These are phyloP conservation scores for Ilex aquifolium DNA, from an alignment of 257 asterid species.

Conservation along the genomic window DNA sequence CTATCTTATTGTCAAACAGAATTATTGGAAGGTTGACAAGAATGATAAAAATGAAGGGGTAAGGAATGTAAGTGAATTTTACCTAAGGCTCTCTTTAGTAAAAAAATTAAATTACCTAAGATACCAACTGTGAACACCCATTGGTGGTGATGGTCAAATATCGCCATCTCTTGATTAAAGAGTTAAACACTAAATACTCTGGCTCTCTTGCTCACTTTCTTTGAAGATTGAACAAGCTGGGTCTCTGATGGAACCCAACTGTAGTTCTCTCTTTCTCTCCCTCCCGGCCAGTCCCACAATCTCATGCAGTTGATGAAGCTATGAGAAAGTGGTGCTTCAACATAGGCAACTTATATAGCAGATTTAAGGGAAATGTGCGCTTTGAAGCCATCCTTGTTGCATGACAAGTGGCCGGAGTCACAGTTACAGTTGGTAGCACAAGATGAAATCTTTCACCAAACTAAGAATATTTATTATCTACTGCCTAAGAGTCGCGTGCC, in stretches of 20 bases:
- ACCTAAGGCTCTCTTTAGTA: no score
- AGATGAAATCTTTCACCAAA: slow-evolving; percentile 22
- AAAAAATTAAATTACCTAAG: slow-evolving; percentile 20
- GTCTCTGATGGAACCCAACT: slow-evolving; percentile 16
- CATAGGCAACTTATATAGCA: slow-evolving; percentile 15
- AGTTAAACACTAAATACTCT: not conserved
- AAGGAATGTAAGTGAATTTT: not conserved
- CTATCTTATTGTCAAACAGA: no score
- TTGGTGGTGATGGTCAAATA: slow-evolving; percentile 19
- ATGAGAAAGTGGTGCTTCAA: slow-evolving; percentile 6
- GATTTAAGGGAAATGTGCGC: slow-evolving; percentile 1
- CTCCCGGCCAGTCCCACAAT: not conserved
- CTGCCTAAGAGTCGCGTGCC: slow-evolving; percentile 2
- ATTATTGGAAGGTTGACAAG: not conserved
- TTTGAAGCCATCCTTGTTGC: slow-evolving; percentile 21
- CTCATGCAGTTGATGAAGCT: slow-evolving; percentile 14
- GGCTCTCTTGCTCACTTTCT: not conserved
- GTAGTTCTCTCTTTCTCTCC: not conserved
- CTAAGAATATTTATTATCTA: slow-evolving; percentile 10
- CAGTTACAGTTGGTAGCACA: slow-evolving; percentile 22
- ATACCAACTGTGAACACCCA: slow-evolving; percentile 30
- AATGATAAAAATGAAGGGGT: not conserved
- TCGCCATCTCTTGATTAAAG: slow-evolving; percentile 17
- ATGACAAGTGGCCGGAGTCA: slow-evolving; percentile 22
- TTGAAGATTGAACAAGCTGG: not conserved